Evolutionary conservation across 2,329 filamentous ascomycete genomes (phyloP), one percentile per base, ranked within the genome.

Genomic region (Sarocladiaceae sp.): DNA sequence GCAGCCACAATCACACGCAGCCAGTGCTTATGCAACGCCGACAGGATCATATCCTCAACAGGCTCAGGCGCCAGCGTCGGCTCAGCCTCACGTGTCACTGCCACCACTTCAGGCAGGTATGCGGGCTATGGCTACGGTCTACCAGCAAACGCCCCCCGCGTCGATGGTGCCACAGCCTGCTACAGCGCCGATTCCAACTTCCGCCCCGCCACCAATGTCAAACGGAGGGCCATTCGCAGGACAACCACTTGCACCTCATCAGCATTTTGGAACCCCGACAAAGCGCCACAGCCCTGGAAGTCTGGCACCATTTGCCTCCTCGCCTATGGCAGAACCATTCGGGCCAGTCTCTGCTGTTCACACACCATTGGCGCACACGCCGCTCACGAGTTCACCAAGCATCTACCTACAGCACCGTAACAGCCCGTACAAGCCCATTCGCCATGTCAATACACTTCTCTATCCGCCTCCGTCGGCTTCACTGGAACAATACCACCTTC

Each of bases 361-460:
- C 50, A 82, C 84, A 8, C 85, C 87, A 2, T 63, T 69, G 35
- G 60, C 60, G 3, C 79, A 84, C 47, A 82, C 84, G 8, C 84
- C 87, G 5, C 82, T 83, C 40, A 86, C 88, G 28, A 80, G 94
- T 57, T 97, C 94, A 28, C 93, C 93, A 1, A 92, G 88, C 11
- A 83, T 90, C 62, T 95, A 95, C 69, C 76, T 97, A 33, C 87
- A 89, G 62, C 90, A 96, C 65, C 83, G 94, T 53, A 86, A 88
- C 57, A 97, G 93, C 52, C 94, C 94, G 3, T 97, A 97, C 70
- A 88, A 90, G 57, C 93, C 93, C 1, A 87, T 97, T 35, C 87
- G 92, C 51, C 82, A 90, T 55, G 90, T 97, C 54, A 91, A 94
- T 59, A 96, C 90, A 1, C 80, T 97, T n/a, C 77, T 97, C 26